Evolutionary conservation across 345 rosid species (phyloP).

Genomic region (Bruguiera gymnorhiza): DNA sequence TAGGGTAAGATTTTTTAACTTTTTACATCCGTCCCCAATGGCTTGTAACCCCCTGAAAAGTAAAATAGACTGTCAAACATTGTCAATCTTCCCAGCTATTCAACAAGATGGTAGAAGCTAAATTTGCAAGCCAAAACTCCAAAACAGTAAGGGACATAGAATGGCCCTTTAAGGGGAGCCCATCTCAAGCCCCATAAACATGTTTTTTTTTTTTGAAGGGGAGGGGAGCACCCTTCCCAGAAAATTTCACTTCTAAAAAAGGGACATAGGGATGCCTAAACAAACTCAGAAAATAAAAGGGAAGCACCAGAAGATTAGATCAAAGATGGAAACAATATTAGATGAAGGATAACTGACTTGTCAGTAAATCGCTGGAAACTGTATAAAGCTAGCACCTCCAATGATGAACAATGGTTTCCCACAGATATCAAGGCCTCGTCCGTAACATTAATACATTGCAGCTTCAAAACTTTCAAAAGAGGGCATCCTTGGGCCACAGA

Average conservation of each 20-base stretch:
- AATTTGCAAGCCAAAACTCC: neutral
- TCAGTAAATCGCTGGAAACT: conserved; percentile 80
- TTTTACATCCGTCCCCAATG: conserved; percentile 77
- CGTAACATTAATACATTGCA: conserved; percentile 70
- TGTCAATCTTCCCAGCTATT: conserved; percentile 4
- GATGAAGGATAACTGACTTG: conserved; percentile 43
- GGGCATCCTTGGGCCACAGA: conserved; percentile 76
- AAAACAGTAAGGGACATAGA: too few species aligned
- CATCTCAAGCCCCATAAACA: too few species aligned
- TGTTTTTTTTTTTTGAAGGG: too few species aligned
- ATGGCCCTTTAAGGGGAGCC: too few species aligned
- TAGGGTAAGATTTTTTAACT: conserved; percentile 63
- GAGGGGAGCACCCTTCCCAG: neutral
- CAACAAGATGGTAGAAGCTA: neutral
- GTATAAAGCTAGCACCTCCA: conserved; percentile 73
- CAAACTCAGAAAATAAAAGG: neutral
- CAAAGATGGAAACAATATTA: too few species aligned
- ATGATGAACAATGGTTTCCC: conserved; percentile 51
- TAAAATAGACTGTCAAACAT: conserved; percentile 14
- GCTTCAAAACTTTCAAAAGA: conserved; percentile 61
- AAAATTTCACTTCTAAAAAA: neutral
- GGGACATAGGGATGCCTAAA: neutral
- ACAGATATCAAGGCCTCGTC: conserved; percentile 68
- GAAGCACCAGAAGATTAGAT: neutral
- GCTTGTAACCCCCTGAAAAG: conserved; percentile 72